Evolutionary conservation across 257 asterid species (phyloP).

Genomic region (Petunia axillaris): DNA sequence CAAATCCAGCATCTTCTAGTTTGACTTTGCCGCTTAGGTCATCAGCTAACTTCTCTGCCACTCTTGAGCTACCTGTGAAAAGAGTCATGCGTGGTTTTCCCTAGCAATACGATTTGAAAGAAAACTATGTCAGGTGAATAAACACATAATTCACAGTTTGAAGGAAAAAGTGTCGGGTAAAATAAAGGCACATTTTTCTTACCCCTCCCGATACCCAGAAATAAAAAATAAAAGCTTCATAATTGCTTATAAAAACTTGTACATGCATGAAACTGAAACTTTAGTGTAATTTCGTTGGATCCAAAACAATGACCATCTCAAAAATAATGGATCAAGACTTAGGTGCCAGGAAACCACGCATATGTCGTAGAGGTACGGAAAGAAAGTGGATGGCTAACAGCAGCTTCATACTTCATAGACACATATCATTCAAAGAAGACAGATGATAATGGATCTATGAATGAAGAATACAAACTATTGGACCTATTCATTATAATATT

Average conservation of each 20-base stretch:
- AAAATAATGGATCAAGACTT: too few species aligned
- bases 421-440: background rate
- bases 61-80: slow-evolving; percentile 91
- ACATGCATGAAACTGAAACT: background rate
- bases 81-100: slow-evolving; percentile 96
- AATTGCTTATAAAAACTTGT: background rate
- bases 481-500: too few species aligned
- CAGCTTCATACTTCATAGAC: background rate
- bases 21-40: slow-evolving; percentile 84
- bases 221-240: background rate
- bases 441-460: background rate
- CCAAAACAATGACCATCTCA: background rate
- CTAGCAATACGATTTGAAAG: slow-evolving; percentile 43
- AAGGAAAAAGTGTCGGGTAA: slow-evolving; percentile 5
- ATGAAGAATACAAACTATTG: background rate
- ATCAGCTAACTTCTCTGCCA: slow-evolving; percentile 85
- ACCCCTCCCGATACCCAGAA: background rate
- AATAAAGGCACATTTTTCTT: background rate
- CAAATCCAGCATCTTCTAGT: slow-evolving; percentile 97
- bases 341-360: background rate
- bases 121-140: slow-evolving; percentile 13
- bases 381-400: background rate
- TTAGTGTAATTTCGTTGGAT: background rate
- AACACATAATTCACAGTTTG: background rate
- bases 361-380: background rate